Percentiles rank a stretch among this genome's conserved stretches.
Evolutionary conservation across 1,284 basidiomycete genomes (phyloP).

Genomic region (Rhodotorula sp.): DNA sequence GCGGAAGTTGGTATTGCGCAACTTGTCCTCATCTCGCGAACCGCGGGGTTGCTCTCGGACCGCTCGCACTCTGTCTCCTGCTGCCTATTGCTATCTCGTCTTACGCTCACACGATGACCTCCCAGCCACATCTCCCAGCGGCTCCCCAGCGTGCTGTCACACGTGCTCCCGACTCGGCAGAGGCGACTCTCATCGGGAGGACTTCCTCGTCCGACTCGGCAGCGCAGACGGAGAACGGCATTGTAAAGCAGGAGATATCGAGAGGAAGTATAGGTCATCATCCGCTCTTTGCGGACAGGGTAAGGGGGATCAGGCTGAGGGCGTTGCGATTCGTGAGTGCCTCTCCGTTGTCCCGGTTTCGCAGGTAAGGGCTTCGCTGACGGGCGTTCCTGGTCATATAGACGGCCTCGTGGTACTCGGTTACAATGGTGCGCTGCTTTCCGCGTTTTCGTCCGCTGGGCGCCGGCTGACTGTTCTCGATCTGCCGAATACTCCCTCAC

Average conservation of each 20-base stretch:
- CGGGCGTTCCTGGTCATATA: too few species aligned
- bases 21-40: too few species aligned
- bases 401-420: too few species aligned
- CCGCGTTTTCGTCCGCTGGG: background rate
- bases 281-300: slow-evolving; percentile 32
- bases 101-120: too few species aligned
- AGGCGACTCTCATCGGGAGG: background rate
- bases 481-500: slow-evolving; percentile 17
- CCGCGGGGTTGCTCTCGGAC: too few species aligned
- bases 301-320: slow-evolving; percentile 25
- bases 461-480: background rate
- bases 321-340: slow-evolving; percentile 27
- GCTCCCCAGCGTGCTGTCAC: too few species aligned
- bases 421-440: background rate
- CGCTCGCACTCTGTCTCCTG: too few species aligned
- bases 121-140: too few species aligned
- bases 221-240: background rate
- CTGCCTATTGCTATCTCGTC: too few species aligned
- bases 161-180: background rate
- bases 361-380: too few species aligned
- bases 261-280: slow-evolving; percentile 1
- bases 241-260: background rate
- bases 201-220: background rate
- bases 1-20: too few species aligned
- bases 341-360: background rate